Base-by-base conservation (phyloP, 129 eudicot genomes). In the Flaveria ramosissima region DNA sequence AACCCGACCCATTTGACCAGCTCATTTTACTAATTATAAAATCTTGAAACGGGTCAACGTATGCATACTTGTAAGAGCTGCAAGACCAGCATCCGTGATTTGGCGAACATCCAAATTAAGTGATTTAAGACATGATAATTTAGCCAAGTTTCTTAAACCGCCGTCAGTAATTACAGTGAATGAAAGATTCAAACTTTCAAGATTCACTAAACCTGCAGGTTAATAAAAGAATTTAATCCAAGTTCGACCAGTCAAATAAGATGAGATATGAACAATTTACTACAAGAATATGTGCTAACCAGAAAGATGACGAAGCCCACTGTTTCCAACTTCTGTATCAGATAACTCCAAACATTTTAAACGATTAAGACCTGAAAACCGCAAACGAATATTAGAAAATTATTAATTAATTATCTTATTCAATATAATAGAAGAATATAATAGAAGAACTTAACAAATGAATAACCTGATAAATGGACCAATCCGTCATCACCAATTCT, bases 21-120 rank as follows among this genome's bases (percentile, higher is more conserved):
- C 15, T 36, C 46, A 32, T 64, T 26, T 6, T 16, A 14, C 46
- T 21, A 48, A 12, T 7, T 15, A 14, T 39, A 13, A 26, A 12
- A 27, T 24, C 19, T 27, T 26, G 26, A 7, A 13, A 50, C 5
- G 10, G 15, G 77, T 60, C 56, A 15, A 77, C 16, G 47, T 45
- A 81, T 66, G 59, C 84, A 79, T 83, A 95, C 99, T 86, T 76
- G 96, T 86, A 59, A 95, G 92, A 85, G 87, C 85, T 56, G 94
- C 94, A 68, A 95, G 92, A 76, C 99, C 99, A 69, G 84, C 87
- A 82, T 95, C 99, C 0, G 99, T 92, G 79, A 92, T 86, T 78
- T 95, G 97, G 67, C 95, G 97, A 76, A 92, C 87, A 81, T 95
- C 99, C 83, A 95, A 71, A 83, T 95, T 95, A 46, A 95, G 99